phyloP scores from a whole-genome alignment of 2,329 filamentous ascomycete genomes.

The Fusarium miscanthi region DNA sequence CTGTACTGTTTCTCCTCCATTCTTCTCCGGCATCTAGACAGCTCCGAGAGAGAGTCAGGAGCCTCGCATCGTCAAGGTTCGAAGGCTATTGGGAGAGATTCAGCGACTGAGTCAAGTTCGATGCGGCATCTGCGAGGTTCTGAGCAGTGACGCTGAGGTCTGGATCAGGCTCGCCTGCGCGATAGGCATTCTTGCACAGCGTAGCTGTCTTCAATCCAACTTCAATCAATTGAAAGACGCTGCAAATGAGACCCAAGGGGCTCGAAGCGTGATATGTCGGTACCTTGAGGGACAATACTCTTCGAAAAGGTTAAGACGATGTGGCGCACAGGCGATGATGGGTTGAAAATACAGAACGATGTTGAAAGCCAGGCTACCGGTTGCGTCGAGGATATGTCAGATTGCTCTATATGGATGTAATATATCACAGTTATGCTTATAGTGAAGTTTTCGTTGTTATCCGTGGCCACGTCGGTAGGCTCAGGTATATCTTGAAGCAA shows the following conservation, averaged over 20 bases:
- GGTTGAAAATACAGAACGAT: no score
- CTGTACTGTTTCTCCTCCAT: neutral
- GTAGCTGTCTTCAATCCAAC: rapidly evolving
- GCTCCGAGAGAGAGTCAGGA: rapidly evolving
- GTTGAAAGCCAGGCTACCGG: no score
- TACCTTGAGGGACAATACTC: rapidly evolving
- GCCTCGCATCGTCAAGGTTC: rapidly evolving
- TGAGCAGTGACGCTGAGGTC: rapidly evolving
- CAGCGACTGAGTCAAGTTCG: rapidly evolving
- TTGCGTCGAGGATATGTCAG: no score
- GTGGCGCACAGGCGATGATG: no score
- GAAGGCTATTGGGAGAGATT: rapidly evolving
- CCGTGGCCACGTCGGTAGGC: no score
- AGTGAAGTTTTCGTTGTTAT: no score
- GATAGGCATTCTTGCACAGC: neutral
- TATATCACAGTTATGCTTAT: no score
- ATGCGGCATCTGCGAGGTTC: rapidly evolving
- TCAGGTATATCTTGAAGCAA: no score
- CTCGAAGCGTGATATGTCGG: neutral
- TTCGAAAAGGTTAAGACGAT: neutral
- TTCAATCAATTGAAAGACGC: rapidly evolving
- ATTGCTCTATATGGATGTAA: no score
- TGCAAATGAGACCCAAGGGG: rapidly evolving
- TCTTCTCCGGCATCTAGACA: neutral
- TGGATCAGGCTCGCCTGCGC: rapidly evolving